Evolutionary conservation across 345 rosid genomes (phyloP).

Genomic region (Pugionium dolabratum): DNA sequence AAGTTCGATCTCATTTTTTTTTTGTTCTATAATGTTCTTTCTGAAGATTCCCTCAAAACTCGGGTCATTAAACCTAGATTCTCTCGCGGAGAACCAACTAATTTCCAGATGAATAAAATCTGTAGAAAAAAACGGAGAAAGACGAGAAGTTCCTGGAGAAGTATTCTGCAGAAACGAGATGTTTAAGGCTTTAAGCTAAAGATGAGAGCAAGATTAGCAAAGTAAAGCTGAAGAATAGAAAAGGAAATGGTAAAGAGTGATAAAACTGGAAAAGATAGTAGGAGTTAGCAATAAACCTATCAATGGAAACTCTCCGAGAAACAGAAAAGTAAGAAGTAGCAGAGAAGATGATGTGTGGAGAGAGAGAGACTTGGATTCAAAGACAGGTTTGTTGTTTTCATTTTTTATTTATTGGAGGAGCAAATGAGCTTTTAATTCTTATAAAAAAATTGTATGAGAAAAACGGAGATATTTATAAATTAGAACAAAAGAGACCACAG

Average conservation of each 20-base stretch:
- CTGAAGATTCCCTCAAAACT: conserved; percentile 32
- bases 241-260: conserved; percentile 22
- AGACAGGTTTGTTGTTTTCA: conserved; percentile 52
- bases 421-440: conserved; percentile 5
- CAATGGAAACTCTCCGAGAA: conserved; percentile 47
- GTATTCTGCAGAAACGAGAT: conserved; percentile 11
- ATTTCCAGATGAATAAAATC: not conserved
- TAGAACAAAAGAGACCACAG: not conserved
- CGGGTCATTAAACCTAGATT: conserved; percentile 34
- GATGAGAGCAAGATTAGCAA: conserved; percentile 36
- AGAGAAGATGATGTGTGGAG: conserved; percentile 32
- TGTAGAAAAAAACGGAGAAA: conserved; percentile 7
- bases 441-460: no score
- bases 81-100: not conserved
- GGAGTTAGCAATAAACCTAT: conserved; percentile 56
- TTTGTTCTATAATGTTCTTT: not conserved
- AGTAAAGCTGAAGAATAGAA: conserved; percentile 23
- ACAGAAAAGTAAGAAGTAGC: conserved; percentile 21
- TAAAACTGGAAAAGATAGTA: conserved; percentile 4
- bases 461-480: not conserved
- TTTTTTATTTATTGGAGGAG: conserved; percentile 26
- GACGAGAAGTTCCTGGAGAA: conserved; percentile 20
- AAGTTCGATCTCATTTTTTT: conserved; percentile 34
- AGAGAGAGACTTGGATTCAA: conserved; percentile 63
- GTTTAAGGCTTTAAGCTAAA: conserved; percentile 29